These are phyloP conservation scores for Acacia confusa DNA, from an alignment of 306 rosid species.

Conservation along the genomic window DNA sequence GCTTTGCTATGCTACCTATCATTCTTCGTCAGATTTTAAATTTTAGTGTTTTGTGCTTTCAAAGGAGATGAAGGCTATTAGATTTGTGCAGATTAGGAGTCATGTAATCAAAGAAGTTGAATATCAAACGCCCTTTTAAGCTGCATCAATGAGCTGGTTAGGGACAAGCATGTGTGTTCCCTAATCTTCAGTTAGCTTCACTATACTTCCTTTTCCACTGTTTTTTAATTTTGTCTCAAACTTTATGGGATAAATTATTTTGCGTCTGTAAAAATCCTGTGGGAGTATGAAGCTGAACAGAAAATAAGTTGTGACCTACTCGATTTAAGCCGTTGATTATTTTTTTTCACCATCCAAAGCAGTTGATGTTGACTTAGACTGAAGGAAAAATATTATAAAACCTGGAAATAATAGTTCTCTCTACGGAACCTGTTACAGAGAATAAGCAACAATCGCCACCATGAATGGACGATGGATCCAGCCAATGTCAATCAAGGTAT, in stretches of 20 bases:
- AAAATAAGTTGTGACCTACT: constrained; percentile 16
- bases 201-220: background rate
- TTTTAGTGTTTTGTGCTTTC: background rate
- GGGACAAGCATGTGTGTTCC: background rate
- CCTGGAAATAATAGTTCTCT: constrained; percentile 36
- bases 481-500: constrained; percentile 44
- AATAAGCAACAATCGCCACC: constrained; percentile 22
- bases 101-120: background rate
- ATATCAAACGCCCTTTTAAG: background rate
- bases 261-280: constrained; percentile 1
- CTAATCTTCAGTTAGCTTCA: background rate
- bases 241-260: background rate
- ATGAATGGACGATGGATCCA: constrained; percentile 39
- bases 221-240: background rate
- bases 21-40: background rate
- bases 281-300: constrained; percentile 15
- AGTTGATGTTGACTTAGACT: background rate
- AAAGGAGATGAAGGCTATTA: background rate
- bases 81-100: background rate
- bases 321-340: background rate
- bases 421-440: constrained; percentile 25
- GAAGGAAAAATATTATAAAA: constrained; percentile 46
- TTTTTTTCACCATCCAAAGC: background rate
- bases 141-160: background rate
- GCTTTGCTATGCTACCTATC: background rate